Evolutionary conservation across 2,329 filamentous ascomycete genomes (phyloP).

Genomic region (Apiospora saccharicola): DNA sequence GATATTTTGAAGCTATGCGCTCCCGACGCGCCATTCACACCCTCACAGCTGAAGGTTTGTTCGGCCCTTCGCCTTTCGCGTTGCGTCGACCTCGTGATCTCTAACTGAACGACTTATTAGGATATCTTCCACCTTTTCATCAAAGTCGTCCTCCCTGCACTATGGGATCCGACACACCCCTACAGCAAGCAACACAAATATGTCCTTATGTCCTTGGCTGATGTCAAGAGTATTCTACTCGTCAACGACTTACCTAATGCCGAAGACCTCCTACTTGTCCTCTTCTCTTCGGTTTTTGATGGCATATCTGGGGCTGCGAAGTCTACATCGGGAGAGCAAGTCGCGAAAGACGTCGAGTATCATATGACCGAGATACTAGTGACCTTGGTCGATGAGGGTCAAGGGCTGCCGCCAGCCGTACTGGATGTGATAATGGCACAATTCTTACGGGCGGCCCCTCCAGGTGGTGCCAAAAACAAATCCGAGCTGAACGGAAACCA

Average conservation of each 20-base stretch:
- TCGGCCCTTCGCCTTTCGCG: slow-evolving; percentile 2
- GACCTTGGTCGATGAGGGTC: slow-evolving; percentile 85
- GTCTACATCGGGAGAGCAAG: slow-evolving; percentile 76
- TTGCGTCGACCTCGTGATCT: slow-evolving; percentile 16
- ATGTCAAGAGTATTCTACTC: slow-evolving; percentile 93
- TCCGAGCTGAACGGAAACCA: slow-evolving; percentile 75
- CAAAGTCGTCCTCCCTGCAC: slow-evolving; percentile 80
- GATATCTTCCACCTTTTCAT: slow-evolving; percentile 94
- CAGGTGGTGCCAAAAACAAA: slow-evolving; percentile 66
- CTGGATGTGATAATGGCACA: slow-evolving; percentile 95
- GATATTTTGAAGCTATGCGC: slow-evolving; percentile 93
- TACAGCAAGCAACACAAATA: slow-evolving; percentile 96
- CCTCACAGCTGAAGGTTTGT: slow-evolving; percentile 84
- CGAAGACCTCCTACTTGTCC: slow-evolving; percentile 77
- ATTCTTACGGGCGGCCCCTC: slow-evolving; percentile 87
- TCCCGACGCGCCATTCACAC: slow-evolving; percentile 92
- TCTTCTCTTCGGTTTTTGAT: slow-evolving; percentile 93
- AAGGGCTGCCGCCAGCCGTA: slow-evolving; percentile 78
- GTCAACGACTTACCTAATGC: slow-evolving; percentile 86
- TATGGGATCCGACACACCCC: slow-evolving; percentile 85
- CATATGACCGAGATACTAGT: slow-evolving; percentile 88
- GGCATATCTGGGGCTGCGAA: slow-evolving; percentile 83
- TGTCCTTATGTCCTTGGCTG: slow-evolving; percentile 85
- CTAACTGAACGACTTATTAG: slow-evolving; percentile 52
- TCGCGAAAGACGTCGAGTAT: slow-evolving; percentile 93